Evolutionary conservation across 2,329 filamentous ascomycete genomes (phyloP), one percentile per base, ranked within the genome.

Genomic region (Mycosphaerella arachidis): DNA sequence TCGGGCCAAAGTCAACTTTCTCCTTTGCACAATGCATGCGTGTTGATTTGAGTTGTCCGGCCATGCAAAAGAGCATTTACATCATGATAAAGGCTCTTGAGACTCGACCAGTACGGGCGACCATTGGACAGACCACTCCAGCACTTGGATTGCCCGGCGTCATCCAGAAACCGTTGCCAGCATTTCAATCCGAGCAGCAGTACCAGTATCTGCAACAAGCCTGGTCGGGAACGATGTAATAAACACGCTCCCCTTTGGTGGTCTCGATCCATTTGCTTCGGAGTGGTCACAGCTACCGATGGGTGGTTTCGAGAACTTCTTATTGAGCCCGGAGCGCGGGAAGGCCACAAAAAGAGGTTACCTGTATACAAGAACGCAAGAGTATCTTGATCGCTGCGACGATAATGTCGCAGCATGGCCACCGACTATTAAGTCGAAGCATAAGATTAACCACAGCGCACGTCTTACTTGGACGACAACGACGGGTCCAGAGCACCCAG

Each of bases 31-130:
- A 1, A 61, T 74, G 3, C 63, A 67, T 8, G 59, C 58, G 8
- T 67, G 67, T 2, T 61, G 64, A 20, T n/a, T 63, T 46, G 12
- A 66, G 61, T 10, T 74, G 71, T 61, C 71, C 67, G 1, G 57
- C 71, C 0, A 61, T 73, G 1, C 66, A 72, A 52, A 54, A 67
- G 3, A 73, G 71, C 55, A 60, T 74, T 8, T 67, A 73, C 29
- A 73, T 74, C 27, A 73, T 74, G 50, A 48, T 63, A 6, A 56
- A 63, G 9, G 54, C 30, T n/a, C 53, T 60, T n/a, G 51, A 56
- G 50, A 12, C 16, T 48, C 53, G 53, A 18, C 12, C 12, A 20
- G 10, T 43, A 48, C 40, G 29, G 16, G n/a, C 37, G 6, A 40
- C 46, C 51, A 30, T 24, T 33, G 10, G 52, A 16, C 12, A 18